These are phyloP conservation scores for Metschnikowia hibisci DNA, from an alignment of 805 yeast genomes.

Conservation along the genomic window DNA sequence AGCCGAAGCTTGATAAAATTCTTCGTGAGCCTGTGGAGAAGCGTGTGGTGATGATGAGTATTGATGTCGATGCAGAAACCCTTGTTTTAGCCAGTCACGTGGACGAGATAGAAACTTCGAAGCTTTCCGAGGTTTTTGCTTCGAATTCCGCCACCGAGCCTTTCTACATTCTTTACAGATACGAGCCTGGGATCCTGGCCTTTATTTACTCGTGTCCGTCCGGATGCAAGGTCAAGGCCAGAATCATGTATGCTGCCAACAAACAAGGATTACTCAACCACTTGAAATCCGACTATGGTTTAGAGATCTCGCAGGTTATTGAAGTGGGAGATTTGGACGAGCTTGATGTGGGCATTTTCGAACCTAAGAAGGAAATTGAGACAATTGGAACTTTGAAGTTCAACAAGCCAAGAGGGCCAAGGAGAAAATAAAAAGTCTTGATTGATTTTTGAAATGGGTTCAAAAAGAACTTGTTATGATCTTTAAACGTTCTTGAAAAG, in stretches of 20 bases:
- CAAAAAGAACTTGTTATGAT: no score
- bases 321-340: slow-evolving; percentile 76
- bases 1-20: slow-evolving; percentile 21
- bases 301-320: slow-evolving; percentile 42
- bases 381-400: slow-evolving; percentile 29
- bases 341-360: slow-evolving; percentile 52
- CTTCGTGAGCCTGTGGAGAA: slow-evolving; percentile 14
- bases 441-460: no score
- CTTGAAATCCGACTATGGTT: slow-evolving; percentile 36
- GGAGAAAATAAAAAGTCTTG: slow-evolving; percentile 45
- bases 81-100: slow-evolving; percentile 12
- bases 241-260: slow-evolving; percentile 90
- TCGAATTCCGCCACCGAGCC: slow-evolving; percentile 39
- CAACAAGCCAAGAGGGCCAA: slow-evolving; percentile 69
- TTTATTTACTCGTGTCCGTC: slow-evolving; percentile 89
- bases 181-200: slow-evolving; percentile 35
- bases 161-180: slow-evolving; percentile 51
- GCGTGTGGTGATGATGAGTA: slow-evolving; percentile 46
- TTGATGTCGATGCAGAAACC: slow-evolving; percentile 48
- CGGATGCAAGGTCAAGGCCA: slow-evolving; percentile 80
- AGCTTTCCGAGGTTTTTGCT: slow-evolving; percentile 19
- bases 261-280: slow-evolving; percentile 56
- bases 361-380: slow-evolving; percentile 7
- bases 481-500: no score
- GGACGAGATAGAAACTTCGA: slow-evolving; percentile 16